Evolutionary conservation across 345 rosid genomes (phyloP).

Genomic region (Pelargonium nanum): DNA sequence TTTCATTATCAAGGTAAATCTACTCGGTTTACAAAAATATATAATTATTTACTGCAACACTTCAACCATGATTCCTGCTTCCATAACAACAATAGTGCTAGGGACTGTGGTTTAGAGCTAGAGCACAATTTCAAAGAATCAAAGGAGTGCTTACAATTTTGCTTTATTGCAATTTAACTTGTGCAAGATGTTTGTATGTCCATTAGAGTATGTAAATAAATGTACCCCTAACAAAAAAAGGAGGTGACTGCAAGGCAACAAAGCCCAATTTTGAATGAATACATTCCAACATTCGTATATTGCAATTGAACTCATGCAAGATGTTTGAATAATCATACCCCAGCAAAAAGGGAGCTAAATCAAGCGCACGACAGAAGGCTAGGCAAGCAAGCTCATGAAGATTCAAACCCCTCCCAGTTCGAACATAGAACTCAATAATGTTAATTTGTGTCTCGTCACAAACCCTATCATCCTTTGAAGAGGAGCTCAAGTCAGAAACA

Average conservation of each 20-base stretch:
- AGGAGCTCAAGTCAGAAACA: conserved; percentile 44
- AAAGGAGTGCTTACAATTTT: no score
- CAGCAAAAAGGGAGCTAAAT: conserved; percentile 52
- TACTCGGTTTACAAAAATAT: neutral
- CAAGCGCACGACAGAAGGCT: conserved; percentile 72
- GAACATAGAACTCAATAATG: conserved; percentile 43
- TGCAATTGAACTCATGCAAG: neutral
- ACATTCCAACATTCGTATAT: neutral
- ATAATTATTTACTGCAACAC: neutral
- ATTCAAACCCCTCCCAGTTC: conserved; percentile 46
- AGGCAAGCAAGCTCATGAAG: conserved; percentile 88
- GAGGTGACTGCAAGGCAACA: no score
- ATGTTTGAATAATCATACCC: conserved; percentile 29
- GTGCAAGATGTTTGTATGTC: no score
- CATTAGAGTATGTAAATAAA: no score
- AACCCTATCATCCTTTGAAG: conserved; percentile 11
- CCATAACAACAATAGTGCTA: no score
- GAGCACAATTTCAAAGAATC: no score
- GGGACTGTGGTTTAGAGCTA: no score
- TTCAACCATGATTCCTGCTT: neutral
- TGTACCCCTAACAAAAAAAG: no score
- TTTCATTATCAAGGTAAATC: no score
- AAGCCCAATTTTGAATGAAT: no score
- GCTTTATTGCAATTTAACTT: no score
- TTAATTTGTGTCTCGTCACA: conserved; percentile 10